These are phyloP conservation scores for Plectosphaerella cucumerina DNA, from an alignment of 2,329 filamentous ascomycete genomes.

Conservation along the genomic window DNA sequence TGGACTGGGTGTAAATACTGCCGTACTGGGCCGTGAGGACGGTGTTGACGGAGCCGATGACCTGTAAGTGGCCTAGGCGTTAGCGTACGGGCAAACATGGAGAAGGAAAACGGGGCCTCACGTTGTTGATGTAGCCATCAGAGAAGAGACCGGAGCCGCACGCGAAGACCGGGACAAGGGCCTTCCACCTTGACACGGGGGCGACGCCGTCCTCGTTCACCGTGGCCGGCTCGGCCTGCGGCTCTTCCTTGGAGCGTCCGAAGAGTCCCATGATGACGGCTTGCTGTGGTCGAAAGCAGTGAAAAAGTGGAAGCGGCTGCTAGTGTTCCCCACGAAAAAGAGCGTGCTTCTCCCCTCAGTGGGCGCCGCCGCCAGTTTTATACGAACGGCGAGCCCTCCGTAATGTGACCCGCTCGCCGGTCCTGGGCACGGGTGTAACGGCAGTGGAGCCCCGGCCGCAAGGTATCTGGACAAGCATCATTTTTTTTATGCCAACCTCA, in stretches of 20 bases:
- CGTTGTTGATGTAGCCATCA: slow-evolving; percentile 88
- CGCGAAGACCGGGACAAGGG: slow-evolving; percentile 66
- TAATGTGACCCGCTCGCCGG: too few relatives aligned
- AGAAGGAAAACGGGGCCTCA: slow-evolving; percentile 28
- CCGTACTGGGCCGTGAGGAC: slow-evolving; percentile 67
- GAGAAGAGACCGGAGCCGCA: slow-evolving; percentile 88
- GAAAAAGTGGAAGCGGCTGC: too few relatives aligned
- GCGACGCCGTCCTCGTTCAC: not conserved
- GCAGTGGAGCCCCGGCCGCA: too few relatives aligned
- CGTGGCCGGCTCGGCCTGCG: not conserved
- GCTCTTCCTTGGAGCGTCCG: not conserved
- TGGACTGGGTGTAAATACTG: slow-evolving; percentile 61
- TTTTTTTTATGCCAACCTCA: too few relatives aligned
- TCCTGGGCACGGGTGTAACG: too few relatives aligned
- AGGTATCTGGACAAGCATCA: too few relatives aligned
- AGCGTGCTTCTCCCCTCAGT: too few relatives aligned
- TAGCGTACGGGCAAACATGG: slow-evolving; percentile 2
- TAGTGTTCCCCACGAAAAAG: too few relatives aligned
- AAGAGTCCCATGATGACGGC: slow-evolving; percentile 4
- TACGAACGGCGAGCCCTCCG: too few relatives aligned
- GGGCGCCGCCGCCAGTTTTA: too few relatives aligned
- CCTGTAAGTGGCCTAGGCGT: slow-evolving; percentile 36
- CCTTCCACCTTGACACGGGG: not conserved
- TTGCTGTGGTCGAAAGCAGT: not conserved
- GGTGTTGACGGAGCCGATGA: slow-evolving; percentile 85